phyloP scores from a whole-genome alignment of 2,329 filamentous ascomycete species.

The Fusarium oligoseptatum region DNA sequence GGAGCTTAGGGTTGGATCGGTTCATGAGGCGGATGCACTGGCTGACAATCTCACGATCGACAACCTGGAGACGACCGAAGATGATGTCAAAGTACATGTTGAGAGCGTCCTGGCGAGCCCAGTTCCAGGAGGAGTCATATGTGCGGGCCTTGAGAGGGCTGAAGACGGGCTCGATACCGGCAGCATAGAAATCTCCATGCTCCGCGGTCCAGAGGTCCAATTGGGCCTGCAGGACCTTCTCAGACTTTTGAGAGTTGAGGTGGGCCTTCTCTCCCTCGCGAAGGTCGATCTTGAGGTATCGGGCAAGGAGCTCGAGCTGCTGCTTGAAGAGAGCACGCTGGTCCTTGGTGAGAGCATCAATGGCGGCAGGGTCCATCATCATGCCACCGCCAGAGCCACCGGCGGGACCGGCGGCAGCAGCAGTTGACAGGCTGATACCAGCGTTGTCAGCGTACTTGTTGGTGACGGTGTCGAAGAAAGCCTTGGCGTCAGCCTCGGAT shows the following conservation, averaged over 20 bases:
- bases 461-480: conserved; percentile 87
- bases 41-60: conserved; percentile 98
- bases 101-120: conserved; percentile 96
- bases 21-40: conserved; percentile 99
- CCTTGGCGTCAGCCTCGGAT: conserved; percentile 91
- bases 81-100: conserved; percentile 99
- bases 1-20: conserved; percentile 92
- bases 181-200: conserved; percentile 95
- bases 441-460: conserved; percentile 90
- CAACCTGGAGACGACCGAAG: conserved; percentile 90
- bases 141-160: conserved; percentile 93
- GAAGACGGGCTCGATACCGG: conserved; percentile 94
- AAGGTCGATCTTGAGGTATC: conserved; percentile 97
- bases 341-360: conserved; percentile 97
- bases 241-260: conserved; percentile 85
- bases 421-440: conserved; percentile 85
- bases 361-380: conserved; percentile 99
- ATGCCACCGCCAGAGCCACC: conserved; percentile 83
- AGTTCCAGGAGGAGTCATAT: conserved; percentile 99
- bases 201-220: conserved; percentile 95
- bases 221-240: conserved; percentile 90
- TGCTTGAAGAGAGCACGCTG: conserved; percentile 98
- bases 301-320: conserved; percentile 92
- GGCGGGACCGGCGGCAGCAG: conserved; percentile 79
- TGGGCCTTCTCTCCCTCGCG: conserved; percentile 96